These are phyloP conservation scores for Pseudogymnoascus sp. DNA, from an alignment of 2,329 filamentous ascomycete species.

Conservation along the genomic window DNA sequence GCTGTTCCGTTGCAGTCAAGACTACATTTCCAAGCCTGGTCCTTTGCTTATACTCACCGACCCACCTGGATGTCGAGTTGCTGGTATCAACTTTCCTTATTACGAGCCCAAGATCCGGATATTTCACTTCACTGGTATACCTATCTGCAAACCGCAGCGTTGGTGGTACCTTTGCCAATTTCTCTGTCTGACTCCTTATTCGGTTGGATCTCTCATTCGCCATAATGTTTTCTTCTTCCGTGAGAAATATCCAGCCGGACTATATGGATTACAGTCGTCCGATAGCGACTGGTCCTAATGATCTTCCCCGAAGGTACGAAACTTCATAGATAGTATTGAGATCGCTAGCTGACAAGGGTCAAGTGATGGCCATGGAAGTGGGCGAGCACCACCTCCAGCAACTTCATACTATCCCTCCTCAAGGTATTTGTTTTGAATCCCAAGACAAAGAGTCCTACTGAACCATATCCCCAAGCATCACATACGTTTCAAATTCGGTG, in stretches of 20 bases:
- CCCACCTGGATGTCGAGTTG: neutral
- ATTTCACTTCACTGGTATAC: slow-evolving; percentile 6
- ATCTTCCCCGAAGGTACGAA: slow-evolving; percentile 27
- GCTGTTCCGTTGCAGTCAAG: neutral
- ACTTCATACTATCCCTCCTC: slow-evolving; percentile 25
- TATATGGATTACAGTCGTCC: slow-evolving; percentile 21
- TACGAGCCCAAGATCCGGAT: slow-evolving; percentile 2
- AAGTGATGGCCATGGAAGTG: slow-evolving; percentile 24
- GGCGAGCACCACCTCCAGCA: slow-evolving; percentile 13
- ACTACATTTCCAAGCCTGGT: neutral
- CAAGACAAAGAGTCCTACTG: slow-evolving; percentile 19
- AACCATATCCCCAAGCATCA: slow-evolving; percentile 23
- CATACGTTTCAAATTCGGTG: slow-evolving; percentile 22
- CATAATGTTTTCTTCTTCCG: slow-evolving; percentile 8
- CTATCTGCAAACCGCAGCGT: slow-evolving; percentile 3
- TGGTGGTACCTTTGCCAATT: slow-evolving; percentile 4
- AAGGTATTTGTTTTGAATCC: slow-evolving; percentile 23
- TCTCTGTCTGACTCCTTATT: slow-evolving; percentile 6
- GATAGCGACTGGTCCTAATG: slow-evolving; percentile 20
- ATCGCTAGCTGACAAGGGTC: slow-evolving; percentile 20
- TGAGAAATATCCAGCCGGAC: slow-evolving; percentile 27
- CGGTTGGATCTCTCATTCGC: slow-evolving; percentile 6
- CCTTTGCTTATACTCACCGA: neutral
- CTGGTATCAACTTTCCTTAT: slow-evolving; percentile 9
- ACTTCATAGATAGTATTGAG: slow-evolving; percentile 10